Base-by-base conservation (phyloP, 202 grass and related monocot genomes). In the Panicum hallii region DNA sequence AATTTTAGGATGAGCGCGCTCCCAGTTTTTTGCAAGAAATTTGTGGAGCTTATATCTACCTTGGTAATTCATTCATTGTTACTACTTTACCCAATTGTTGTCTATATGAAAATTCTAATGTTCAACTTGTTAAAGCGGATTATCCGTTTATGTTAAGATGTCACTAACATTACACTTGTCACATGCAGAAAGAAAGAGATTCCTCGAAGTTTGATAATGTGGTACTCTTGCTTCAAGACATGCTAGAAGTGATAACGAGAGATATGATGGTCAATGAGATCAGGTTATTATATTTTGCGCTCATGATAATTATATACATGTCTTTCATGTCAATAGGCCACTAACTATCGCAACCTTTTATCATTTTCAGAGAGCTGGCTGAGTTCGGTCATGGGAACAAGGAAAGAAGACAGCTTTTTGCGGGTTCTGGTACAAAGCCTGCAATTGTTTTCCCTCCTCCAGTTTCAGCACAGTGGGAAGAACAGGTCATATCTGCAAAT, bases 241-340 rank as follows among this genome's bases (percentile, higher is more conserved):
- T 98, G 95, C 67, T 98, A 38, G 93, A 98, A 91, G 91, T 98
- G 57, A 89, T 98, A 61, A 98, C 93, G 42, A 87, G 93, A 78
- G 95, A 98, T 89, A 95, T 98, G 95, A 98, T 98, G 95, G 93
- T 95, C 75, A 93, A 98, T 84, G 93, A 98, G 85, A 93, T 91
- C 73, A 89, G 82, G 95, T 98, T 72, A 76, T 43, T 66, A 6
- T 30, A 79, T 63, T 67, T 54, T 86, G 63, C 7, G 41, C 80
- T 53, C 13, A 5, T 77, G 16, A 68, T 73, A 82, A 61, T 65
- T 26, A 81, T 47, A 63, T 70, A 44, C n/a, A 11, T 22, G 45
- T n/a, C 11, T 79, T 74, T 53, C 32, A 78, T 63, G 41, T 75
- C 17, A 91, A 72, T 72, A 81, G 67, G n/a, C 36, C 30, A 32